phyloP scores from a whole-genome alignment of 2,329 filamentous ascomycete genomes.

The Stylonectria norvegica region DNA sequence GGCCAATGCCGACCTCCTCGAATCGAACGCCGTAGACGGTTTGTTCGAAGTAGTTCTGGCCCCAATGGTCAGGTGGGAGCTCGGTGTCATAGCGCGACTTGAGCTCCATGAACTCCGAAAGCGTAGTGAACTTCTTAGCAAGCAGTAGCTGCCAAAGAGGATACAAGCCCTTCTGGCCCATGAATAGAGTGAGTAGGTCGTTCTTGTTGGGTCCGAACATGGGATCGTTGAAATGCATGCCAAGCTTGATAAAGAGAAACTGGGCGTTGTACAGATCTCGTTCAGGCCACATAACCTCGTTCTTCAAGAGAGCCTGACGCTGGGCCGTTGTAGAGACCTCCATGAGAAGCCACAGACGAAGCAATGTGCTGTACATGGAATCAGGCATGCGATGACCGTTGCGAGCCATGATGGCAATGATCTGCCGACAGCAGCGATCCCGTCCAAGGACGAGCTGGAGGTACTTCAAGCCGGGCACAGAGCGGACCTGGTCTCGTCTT shows the following conservation, averaged over 20 bases:
- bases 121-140: conserved; percentile 47
- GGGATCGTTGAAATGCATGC: conserved; percentile 66
- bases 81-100: conserved; percentile 56
- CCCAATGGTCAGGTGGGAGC: conserved; percentile 33
- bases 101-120: conserved; percentile 52
- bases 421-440: conserved; percentile 55
- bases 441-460: conserved; percentile 63
- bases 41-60: conserved; percentile 11
- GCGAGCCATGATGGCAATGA: conserved; percentile 58
- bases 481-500: conserved; percentile 36
- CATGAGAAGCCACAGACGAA: conserved; percentile 72
- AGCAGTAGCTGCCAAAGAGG: conserved; percentile 60
- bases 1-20: conserved; percentile 48
- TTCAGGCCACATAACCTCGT: conserved; percentile 53
- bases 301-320: conserved; percentile 54
- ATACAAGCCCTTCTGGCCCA: conserved; percentile 56
- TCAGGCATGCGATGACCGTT: conserved; percentile 55
- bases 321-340: conserved; percentile 57
- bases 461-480: conserved; percentile 64
- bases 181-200: conserved; percentile 53
- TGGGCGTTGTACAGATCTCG: conserved; percentile 59
- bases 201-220: conserved; percentile 49
- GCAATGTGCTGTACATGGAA: conserved; percentile 45
- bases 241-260: conserved; percentile 68
- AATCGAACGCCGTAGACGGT: conserved; percentile 50